Percentiles rank a stretch among this genome's conserved stretches.
phyloP scores from a whole-genome alignment of 73 alveolate genomes.

The Paramecium primaurelia region DNA sequence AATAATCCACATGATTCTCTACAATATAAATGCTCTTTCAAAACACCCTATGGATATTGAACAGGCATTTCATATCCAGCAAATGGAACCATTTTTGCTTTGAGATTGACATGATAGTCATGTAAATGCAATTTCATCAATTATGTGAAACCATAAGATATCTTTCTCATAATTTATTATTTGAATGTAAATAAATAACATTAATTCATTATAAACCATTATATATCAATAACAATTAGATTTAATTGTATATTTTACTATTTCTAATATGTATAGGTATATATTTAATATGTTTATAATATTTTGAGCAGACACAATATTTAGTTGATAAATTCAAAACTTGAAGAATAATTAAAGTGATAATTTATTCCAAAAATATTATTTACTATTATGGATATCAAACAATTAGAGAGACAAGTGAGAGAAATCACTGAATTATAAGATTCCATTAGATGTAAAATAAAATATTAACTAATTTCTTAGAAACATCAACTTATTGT shows the following conservation, averaged over 20 bases:
- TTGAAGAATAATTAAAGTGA: neutral
- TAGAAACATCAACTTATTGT: conserved; percentile 34
- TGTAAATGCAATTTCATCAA: conserved; percentile 3
- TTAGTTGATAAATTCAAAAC: neutral
- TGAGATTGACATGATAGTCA: conserved; percentile 39
- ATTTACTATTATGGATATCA: neutral
- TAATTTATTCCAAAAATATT: neutral
- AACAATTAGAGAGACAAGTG: neutral
- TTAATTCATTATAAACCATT: neutral
- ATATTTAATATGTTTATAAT: neutral
- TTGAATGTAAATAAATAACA: neutral
- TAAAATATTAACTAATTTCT: neutral
- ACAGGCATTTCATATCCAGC: conserved; percentile 92
- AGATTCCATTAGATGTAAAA: conserved; percentile 16
- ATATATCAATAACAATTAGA: neutral
- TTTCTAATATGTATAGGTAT: neutral
- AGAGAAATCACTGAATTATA: neutral
- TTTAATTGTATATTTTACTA: neutral
- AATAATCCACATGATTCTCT: conserved; percentile 74
- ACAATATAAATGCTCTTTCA: conserved; percentile 79
- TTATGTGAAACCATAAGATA: neutral
- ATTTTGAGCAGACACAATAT: neutral
- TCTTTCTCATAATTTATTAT: conserved; percentile 1
- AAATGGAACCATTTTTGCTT: conserved; percentile 84
- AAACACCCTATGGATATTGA: conserved; percentile 74